Evolutionary conservation across 257 asterid genomes (phyloP).

Genomic region (Solanum medicagineum): DNA sequence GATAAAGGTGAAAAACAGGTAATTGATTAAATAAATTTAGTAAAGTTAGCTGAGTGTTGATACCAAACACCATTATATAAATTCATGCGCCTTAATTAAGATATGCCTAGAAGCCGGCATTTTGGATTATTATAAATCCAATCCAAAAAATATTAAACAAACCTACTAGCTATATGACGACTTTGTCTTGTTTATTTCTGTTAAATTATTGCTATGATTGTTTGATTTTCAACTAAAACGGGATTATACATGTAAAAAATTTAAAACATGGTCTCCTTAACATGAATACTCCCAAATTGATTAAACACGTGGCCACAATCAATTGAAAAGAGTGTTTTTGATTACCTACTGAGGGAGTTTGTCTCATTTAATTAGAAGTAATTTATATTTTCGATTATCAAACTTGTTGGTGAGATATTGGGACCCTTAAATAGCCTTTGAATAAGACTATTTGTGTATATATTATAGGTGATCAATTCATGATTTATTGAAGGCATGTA

Average conservation of each 20-base stretch:
- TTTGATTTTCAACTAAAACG: neutral
- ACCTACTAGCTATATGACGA: neutral
- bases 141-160: neutral
- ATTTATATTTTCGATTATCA: neutral
- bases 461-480: neutral
- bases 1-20: neutral
- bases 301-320: neutral
- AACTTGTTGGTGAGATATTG: neutral
- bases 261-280: neutral
- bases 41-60: constrained; percentile 3
- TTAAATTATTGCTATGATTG: neutral
- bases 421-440: neutral
- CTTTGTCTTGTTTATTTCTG: neutral
- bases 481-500: neutral
- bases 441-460: neutral
- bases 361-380: neutral
- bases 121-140: neutral
- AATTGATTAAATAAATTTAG: neutral
- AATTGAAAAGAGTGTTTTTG: neutral
- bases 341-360: neutral
- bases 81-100: neutral
- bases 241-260: neutral
- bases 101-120: neutral
- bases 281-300: neutral
- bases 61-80: neutral